phyloP scores from a whole-genome alignment of 2,329 filamentous ascomycete genomes.

The Aspergillus sergii region DNA sequence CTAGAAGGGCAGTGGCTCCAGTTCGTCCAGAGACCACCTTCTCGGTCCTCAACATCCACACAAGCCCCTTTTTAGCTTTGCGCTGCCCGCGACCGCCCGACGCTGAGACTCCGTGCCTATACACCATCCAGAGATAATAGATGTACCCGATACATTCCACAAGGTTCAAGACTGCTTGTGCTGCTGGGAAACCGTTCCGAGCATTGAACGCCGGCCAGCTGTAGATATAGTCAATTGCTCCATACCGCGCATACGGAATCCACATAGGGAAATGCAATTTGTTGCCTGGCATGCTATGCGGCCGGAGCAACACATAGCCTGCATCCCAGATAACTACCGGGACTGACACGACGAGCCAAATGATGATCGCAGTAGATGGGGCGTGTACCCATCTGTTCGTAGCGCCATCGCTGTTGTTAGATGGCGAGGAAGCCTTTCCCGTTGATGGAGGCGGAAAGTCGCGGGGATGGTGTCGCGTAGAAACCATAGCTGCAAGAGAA shows the following conservation, averaged over 20 bases:
- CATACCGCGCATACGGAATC: constrained; percentile 79
- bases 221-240: constrained; percentile 77
- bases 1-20: constrained; percentile 59
- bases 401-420: constrained; percentile 18
- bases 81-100: constrained; percentile 26
- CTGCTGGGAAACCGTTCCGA: constrained; percentile 73
- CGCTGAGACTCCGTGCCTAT: constrained; percentile 41
- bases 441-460: constrained; percentile 48
- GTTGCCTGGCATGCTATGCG: constrained; percentile 80
- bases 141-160: constrained; percentile 69
- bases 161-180: constrained; percentile 70
- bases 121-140: constrained; percentile 62
- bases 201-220: constrained; percentile 71
- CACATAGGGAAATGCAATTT: constrained; percentile 71
- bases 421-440: constrained; percentile 27
- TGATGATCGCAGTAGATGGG: constrained; percentile 60
- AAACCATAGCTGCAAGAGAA: constrained; percentile 51
- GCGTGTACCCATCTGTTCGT: constrained; percentile 58
- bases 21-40: constrained; percentile 54
- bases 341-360: constrained; percentile 75
- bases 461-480: constrained; percentile 57
- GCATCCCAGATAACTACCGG: constrained; percentile 83
- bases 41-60: constrained; percentile 51
- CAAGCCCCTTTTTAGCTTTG: constrained; percentile 35
- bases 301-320: constrained; percentile 76